These are phyloP conservation scores for Breviolum minutum DNA, from an alignment of 73 alveolate genomes.

Conservation along the genomic window DNA sequence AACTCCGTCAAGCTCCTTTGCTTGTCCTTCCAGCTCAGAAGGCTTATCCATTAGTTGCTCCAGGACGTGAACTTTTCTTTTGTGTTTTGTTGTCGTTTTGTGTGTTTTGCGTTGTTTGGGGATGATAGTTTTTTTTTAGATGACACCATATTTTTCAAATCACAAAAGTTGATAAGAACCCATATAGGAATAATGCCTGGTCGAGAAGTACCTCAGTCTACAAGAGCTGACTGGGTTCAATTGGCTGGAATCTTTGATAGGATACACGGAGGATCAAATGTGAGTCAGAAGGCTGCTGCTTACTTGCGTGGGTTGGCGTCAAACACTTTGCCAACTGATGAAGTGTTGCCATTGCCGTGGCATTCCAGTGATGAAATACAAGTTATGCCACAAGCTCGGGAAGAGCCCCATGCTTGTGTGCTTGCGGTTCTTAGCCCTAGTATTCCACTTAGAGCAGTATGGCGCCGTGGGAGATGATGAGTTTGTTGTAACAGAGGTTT, in stretches of 20 bases:
- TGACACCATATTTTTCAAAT: too few relatives aligned
- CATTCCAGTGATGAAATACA: neutral
- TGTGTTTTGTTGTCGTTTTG: neutral
- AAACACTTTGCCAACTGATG: neutral
- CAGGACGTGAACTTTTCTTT: neutral
- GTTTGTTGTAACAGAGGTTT: too few relatives aligned
- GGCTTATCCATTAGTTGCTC: neutral
- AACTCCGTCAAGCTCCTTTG: neutral
- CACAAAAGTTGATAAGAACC: neutral
- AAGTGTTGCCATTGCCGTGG: neutral
- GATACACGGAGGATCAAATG: neutral
- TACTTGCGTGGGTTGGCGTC: neutral
- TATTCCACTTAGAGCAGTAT: neutral
- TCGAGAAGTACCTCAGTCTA: neutral
- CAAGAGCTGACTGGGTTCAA: neutral
- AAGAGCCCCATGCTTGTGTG: slow-evolving; percentile 2
- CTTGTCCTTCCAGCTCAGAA: neutral
- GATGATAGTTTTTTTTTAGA: neutral
- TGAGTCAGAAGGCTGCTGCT: neutral
- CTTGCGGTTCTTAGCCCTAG: slow-evolving; percentile 6
- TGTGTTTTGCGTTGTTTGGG: neutral
- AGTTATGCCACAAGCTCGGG: slow-evolving; percentile 5
- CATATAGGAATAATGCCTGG: neutral
- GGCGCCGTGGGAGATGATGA: neutral
- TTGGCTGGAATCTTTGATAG: neutral